Base-by-base conservation (phyloP, 257 asterid species). In the Nicotiana obtusifolia region DNA sequence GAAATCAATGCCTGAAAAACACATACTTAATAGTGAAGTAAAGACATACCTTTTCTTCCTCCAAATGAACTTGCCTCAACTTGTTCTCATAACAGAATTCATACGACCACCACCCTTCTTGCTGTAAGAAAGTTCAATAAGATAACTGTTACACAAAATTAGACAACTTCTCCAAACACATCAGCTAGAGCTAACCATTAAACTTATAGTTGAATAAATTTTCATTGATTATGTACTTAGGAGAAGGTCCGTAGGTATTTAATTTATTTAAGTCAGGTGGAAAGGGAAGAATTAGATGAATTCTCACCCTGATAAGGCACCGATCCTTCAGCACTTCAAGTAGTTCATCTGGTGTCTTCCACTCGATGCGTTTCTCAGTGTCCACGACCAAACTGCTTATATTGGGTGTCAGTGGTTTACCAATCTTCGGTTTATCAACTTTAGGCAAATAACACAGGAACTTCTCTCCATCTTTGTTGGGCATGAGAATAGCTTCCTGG, bases 91-190 rank as follows among this genome's bases (percentile, higher is more conserved):
- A 90, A 84, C 99, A 96, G 84, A 96, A 94, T 88, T 96, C 99
- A 89, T 96, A 96, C 61, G 98, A 88, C 99, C 99, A 96, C 99
- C 99, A 96, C 82, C 99, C 99, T 83, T 96, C 99, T 94, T 93
- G 98, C 99, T 96, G 97, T 89, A 86, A 68, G 83, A 82, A 77
- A 54, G 71, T 83, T 82, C 77, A 82, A 80, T 54, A 81, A 89
- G 81, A 47, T 75, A 20, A 53, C 56, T 79, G 79, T 82, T 76
- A 86, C 31, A 47, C 37, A 62, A 80, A 17, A 78, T 4, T 3
- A 37, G 41, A 30, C 60, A 4, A 62, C 57, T 49, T 73, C 22
- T 47, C 41, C 75, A n/a, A 7, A 65, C 26, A 31, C 15, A 16
- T 28, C 49, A 31, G 49, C 47, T 17, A 65, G 75, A 65, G 75